Evolutionary conservation across 441 rosid species (phyloP).

Genomic region (Euphorbia schlechtendalii): DNA sequence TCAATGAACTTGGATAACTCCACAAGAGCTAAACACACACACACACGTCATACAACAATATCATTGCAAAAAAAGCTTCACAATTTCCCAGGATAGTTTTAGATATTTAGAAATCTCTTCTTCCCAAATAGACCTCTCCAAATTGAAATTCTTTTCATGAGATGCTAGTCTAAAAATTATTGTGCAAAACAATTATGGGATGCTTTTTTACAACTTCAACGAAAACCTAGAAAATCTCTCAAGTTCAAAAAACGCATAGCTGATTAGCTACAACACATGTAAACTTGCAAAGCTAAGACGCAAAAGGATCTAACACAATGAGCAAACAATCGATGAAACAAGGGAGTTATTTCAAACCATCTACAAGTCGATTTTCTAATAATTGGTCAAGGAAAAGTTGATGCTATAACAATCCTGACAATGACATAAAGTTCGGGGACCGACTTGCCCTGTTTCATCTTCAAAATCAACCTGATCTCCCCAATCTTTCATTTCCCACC

Average conservation of each 20-base stretch:
- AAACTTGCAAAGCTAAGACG: neutral
- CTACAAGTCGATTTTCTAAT: neutral
- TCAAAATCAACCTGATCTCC: constrained; percentile 53
- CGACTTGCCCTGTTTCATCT: constrained; percentile 81
- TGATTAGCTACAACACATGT: neutral
- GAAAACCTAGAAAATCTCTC: neutral
- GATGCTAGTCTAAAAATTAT: neutral
- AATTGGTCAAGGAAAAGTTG: neutral
- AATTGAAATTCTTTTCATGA: neutral
- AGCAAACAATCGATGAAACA: neutral
- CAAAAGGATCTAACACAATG: neutral
- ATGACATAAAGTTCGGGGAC: constrained; percentile 78
- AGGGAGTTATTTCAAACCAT: constrained; percentile 4
- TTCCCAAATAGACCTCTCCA: neutral
- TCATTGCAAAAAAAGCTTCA: too few species aligned
- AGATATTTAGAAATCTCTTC: neutral
- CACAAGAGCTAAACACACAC: neutral
- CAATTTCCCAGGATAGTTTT: neutral
- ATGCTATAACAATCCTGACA: constrained; percentile 60
- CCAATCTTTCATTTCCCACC: constrained; percentile 93
- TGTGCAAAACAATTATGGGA: neutral
- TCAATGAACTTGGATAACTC: neutral
- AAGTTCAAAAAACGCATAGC: neutral
- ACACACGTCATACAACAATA: too few species aligned
- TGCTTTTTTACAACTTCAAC: neutral